Conservation (phyloP, 2,329 filamentous ascomycete species). For the Talaromyces sp. region DNA sequence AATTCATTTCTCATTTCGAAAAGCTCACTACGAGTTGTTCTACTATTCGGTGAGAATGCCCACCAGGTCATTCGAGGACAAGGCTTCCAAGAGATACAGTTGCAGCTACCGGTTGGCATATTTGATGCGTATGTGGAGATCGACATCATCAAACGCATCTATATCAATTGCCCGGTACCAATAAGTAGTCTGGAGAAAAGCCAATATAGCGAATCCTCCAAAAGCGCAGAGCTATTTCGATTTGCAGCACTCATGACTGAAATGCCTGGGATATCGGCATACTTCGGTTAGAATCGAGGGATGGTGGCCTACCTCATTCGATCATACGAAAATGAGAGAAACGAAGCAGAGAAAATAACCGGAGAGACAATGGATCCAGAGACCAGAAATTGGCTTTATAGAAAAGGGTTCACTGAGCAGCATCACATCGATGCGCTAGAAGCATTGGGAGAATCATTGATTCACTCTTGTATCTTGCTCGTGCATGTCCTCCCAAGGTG, state of each 20-base stretch:
- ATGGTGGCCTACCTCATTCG: not conserved
- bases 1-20: too few species aligned
- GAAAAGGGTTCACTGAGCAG: not conserved
- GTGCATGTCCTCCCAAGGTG: not conserved
- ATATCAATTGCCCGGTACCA: not conserved
- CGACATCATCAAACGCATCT: not conserved
- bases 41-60: too few species aligned
- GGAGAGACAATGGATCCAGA: not conserved
- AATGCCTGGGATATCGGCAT: not conserved
- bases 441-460: not conserved
- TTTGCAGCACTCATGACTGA: not conserved
- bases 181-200: not conserved
- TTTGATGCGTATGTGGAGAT: not conserved
- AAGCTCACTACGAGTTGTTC: too few species aligned
- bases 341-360: not conserved
- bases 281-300: not conserved
- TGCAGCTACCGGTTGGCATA: not conserved
- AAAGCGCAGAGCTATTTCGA: not conserved
- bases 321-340: not conserved
- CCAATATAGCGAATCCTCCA: not conserved
- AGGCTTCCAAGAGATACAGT: not conserved
- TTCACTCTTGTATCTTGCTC: not conserved
- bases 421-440: not conserved
- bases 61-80: not conserved
- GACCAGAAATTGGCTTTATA: not conserved